Base-by-base conservation (phyloP, 1,139 yeast species). In the Groenewaldozyma auringiensis region DNA sequence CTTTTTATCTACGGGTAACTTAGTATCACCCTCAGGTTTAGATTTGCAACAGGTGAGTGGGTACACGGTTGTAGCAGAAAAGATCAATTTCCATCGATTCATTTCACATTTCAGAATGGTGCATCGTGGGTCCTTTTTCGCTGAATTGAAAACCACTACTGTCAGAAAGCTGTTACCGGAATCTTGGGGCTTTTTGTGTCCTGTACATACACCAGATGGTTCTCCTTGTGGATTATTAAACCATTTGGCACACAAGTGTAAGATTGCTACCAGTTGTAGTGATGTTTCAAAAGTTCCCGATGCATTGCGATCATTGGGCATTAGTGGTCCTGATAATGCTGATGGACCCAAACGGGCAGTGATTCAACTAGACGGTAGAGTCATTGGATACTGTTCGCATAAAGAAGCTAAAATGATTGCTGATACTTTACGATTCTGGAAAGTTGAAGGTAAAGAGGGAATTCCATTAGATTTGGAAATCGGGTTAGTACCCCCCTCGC, bases 121-220 rank as follows among this genome's bases (percentile, higher is more conserved):
- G 43, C 99, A 92, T 69, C 83, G 99, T 79, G 99, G 99, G 67
- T 87, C 97, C 54, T 92, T 92, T 81, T 92, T 92, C 66, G 97
- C 99, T 39, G 96, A 92, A 68, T 77, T 92, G 68, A 92, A 94
- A 65, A 92, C 98, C 35, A 94, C 98, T 22, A 84, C 98, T 0
- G 99, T 92, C 44, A 81, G 99, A 72, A 92, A 92, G 66, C 74
- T 92, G 60, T 75, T 92, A 49, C 99, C 99, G 0, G 99, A 92
- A 68, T 85, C 96, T 1, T 92, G 99, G 99, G 97, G 97, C 3
- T 94, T 92, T 75, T 70, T 94, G 58, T 94, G 99, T 71, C 98
- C 99, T 18, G 98, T 94, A 16, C 98, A 92, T 68, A 92, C 99
- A 14, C 99, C 99, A 2, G 99, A 92, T 83, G 99, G 99, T 60